Percentiles rank a stretch among this genome's conserved stretches.
These are phyloP conservation scores for Centaurea solstitialis DNA, from an alignment of 129 eudicot species.

Conservation along the genomic window DNA sequence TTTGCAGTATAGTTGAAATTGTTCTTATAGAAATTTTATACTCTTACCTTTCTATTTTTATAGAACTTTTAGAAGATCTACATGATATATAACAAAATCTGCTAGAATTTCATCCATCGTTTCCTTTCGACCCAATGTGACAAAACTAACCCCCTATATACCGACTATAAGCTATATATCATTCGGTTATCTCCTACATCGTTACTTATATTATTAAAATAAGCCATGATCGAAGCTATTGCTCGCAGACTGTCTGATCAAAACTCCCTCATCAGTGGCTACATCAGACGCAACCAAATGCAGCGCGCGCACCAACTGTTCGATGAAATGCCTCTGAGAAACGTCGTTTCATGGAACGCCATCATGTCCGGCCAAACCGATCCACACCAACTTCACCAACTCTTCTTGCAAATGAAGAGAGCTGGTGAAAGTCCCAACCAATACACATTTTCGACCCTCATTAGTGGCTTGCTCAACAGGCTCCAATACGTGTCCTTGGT, in stretches of 20 bases:
- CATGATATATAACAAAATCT: too few relatives aligned
- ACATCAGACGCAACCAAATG: conserved; percentile 45
- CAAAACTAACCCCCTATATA: too few relatives aligned
- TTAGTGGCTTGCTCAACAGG: conserved; percentile 47
- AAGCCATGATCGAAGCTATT: too few relatives aligned
- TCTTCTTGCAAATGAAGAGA: conserved; percentile 49
- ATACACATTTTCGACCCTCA: conserved; percentile 52
- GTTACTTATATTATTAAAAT: too few relatives aligned
- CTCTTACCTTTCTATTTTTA: too few relatives aligned
- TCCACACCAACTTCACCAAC: conserved; percentile 23
- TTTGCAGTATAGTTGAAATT: too few relatives aligned
- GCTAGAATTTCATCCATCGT: too few relatives aligned
- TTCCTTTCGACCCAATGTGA: too few relatives aligned
- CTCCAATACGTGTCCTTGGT: conserved; percentile 28
- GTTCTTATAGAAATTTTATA: too few relatives aligned
- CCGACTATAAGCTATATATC: too few relatives aligned
- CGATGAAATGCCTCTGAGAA: conserved; percentile 73
- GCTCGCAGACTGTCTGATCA: conserved; percentile 66
- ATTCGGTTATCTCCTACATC: too few relatives aligned
- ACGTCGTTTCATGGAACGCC: conserved; percentile 79
- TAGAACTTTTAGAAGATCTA: too few relatives aligned
- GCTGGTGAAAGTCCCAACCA: conserved; percentile 46
- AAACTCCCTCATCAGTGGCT: conserved; percentile 51
- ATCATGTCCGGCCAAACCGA: conserved; percentile 58
- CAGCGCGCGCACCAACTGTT: conserved; percentile 57